Percentiles rank a stretch among this genome's conserved stretches.
Evolutionary conservation across 140 eudicot species (phyloP).

Genomic region (Ambrosia hybrid): DNA sequence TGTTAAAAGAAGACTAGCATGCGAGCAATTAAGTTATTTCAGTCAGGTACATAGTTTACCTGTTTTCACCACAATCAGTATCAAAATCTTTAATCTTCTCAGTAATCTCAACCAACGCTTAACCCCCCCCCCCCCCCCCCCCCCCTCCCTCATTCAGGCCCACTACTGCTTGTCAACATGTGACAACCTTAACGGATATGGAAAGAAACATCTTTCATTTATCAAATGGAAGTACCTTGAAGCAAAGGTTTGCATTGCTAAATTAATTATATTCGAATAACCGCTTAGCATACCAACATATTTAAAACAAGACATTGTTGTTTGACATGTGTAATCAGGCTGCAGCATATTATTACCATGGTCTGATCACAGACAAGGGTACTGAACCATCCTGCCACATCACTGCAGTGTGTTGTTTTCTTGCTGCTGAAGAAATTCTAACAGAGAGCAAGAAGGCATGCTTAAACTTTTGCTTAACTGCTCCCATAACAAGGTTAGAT

Average conservation of each 20-base stretch:
- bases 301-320: constrained; percentile 5
- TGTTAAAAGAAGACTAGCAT: constrained; percentile 90
- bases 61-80: background rate
- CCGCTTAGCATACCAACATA: background rate
- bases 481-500: constrained; percentile 79
- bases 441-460: constrained; percentile 91
- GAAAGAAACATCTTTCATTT: constrained; percentile 73
- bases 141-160: constrained; percentile 41
- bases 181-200: constrained; percentile 40
- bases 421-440: constrained; percentile 75
- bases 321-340: constrained; percentile 49
- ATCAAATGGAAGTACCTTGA: constrained; percentile 89
- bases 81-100: background rate
- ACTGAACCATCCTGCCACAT: constrained; percentile 74
- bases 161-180: constrained; percentile 67
- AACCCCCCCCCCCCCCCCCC: background rate
- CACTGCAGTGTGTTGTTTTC: constrained; percentile 73
- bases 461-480: constrained; percentile 77
- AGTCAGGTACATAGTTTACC: constrained; percentile 50
- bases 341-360: constrained; percentile 92
- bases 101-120: background rate
- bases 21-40: constrained; percentile 71
- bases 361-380: constrained; percentile 73
- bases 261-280: background rate
- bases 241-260: constrained; percentile 66